Base-by-base conservation (phyloP, 78 protist genomes). In the Dictyostelium intermedium region DNA sequence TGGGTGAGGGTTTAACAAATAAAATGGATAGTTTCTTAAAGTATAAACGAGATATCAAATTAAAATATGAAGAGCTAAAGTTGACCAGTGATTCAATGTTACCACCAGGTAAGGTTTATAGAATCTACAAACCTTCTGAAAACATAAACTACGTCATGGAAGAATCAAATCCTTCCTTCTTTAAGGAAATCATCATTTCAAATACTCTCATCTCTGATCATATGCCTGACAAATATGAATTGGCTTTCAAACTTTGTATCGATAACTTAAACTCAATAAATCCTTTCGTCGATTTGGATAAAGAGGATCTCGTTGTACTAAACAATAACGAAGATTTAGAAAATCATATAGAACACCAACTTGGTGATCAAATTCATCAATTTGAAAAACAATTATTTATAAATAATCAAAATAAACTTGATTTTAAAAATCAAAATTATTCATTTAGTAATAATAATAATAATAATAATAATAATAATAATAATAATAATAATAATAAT, bases 171-270 rank as follows among this genome's bases (percentile, higher is more conserved):
- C 92, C 96, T 13, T 83, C 96, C 3, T 39, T 92, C 4, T 92
- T 92, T 82, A 66, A 50, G 4, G 91, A 92, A 9, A 92, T 92
- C 25, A 92, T 92, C 34, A 92, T 92, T 9, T 92, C 96, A 47
- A 78, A 84, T 70, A 92, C 85, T 0, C 14, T 92, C 25, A 25
- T 92, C 18, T 56, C 91, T 5, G 96, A 92, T 92, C 96, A 92
- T 41, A 53, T 92, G 53, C 96, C 96, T 10, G 96, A 92, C 35
- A 86, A 86, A 84, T 92, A 92, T 61, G 96, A 92, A 63, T 23
- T 14, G 13, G 69, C 79, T 5, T 66, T 92, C 18, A n/a, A 23
- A 30, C 37, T 32, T 5, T 91, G 95, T 63, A 63, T 78, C 41
- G 70, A 50, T 20, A 82, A 82, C 18, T 56, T 82, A 56, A 56